phyloP scores from a whole-genome alignment of 345 rosid genomes.

The Gossypium rotundifolium region DNA sequence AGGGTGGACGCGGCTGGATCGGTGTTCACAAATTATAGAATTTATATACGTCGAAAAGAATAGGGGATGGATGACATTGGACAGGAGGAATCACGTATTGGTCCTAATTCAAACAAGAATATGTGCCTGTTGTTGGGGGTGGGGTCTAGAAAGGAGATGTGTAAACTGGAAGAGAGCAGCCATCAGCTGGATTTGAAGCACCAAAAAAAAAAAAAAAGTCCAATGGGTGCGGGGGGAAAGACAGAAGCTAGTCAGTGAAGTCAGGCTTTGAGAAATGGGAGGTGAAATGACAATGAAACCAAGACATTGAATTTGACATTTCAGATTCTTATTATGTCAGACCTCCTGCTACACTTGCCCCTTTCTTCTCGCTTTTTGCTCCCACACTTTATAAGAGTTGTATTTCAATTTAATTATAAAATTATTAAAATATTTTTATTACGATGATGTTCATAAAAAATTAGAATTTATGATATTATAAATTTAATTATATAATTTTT shows the following conservation, averaged over 20 bases:
- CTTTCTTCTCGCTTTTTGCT: not conserved
- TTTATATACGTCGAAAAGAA: not conserved
- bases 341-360: not conserved
- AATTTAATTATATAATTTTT: too few species aligned
- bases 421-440: too few species aligned
- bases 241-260: not conserved
- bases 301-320: conserved; percentile 52
- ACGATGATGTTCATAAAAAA: too few species aligned
- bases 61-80: conserved; percentile 15
- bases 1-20: conserved; percentile 14
- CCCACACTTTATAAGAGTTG: not conserved
- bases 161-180: not conserved
- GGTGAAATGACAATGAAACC: conserved; percentile 29
- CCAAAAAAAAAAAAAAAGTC: conserved; percentile 11
- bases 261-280: not conserved
- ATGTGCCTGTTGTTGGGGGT: conserved; percentile 12
- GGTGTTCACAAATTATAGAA: conserved; percentile 20
- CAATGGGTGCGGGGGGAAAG: conserved; percentile 16
- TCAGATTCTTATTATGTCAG: conserved; percentile 64
- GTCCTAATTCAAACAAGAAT: conserved; percentile 21
- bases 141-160: not conserved
- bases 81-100: conserved; percentile 23
- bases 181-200: not conserved
- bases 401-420: too few species aligned
- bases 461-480: too few species aligned